Percentiles rank a stretch among this genome's conserved stretches.
Evolutionary conservation across 495 filamentous ascomycete species (phyloP).

Genomic region (Trichoderma gamsii): DNA sequence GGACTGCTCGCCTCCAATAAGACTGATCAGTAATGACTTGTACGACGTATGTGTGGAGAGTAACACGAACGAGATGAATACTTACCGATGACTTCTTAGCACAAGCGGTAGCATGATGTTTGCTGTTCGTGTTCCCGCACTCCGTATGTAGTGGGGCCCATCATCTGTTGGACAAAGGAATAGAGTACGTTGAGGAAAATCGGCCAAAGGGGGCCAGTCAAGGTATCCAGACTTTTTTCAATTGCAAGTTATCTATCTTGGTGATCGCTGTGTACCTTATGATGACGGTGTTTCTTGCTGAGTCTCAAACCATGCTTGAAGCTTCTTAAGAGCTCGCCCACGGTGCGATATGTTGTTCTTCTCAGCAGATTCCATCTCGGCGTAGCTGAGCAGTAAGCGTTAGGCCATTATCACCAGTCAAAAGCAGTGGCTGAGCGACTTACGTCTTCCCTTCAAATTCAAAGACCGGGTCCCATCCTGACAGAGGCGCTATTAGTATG

Average conservation of each 20-base stretch:
- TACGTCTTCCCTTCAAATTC: constrained; percentile 90
- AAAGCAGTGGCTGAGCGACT: constrained; percentile 21
- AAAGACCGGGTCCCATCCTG: constrained; percentile 95
- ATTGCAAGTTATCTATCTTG: neutral
- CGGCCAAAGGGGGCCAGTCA: no score
- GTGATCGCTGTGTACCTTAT: neutral
- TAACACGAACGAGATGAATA: no score
- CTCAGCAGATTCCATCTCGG: constrained; percentile 86
- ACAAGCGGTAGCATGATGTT: no score
- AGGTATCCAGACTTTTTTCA: no score
- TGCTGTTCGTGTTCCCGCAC: no score
- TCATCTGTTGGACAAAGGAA: no score
- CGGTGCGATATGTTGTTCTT: constrained; percentile 96
- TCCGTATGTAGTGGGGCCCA: no score
- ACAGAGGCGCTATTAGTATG: constrained; percentile 19
- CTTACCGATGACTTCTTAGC: no score
- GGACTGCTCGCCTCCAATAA: no score
- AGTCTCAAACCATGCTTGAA: constrained; percentile 74
- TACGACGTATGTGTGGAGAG: no score
- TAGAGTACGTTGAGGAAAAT: no score
- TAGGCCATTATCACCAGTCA: neutral
- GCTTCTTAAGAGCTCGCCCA: constrained; percentile 72
- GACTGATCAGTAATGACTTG: no score
- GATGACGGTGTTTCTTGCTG: constrained; percentile 16
- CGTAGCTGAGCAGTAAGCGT: constrained; percentile 48